A percentile compares a stretch with the other conserved stretches of the same genome.
Conservation (phyloP, 1,284 basidiomycete genomes). For the Sanguinoderma infundibulare region DNA sequence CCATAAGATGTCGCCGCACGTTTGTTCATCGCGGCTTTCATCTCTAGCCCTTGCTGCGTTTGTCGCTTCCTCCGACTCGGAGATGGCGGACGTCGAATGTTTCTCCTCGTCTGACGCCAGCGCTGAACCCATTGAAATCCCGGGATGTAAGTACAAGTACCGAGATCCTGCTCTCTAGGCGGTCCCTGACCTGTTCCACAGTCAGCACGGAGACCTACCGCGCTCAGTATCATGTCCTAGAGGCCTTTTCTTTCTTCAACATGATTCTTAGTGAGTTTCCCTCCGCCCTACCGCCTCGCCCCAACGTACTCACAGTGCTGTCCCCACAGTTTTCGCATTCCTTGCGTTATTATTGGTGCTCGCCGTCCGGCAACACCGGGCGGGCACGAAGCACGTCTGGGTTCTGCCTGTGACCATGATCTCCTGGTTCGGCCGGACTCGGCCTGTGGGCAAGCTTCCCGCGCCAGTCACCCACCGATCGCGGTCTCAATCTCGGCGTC, state of each 20-base stretch:
- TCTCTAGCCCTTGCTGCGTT: slow-evolving; percentile 72
- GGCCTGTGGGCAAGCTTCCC: slow-evolving; percentile 36
- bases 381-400: slow-evolving; percentile 76
- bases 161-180: background rate
- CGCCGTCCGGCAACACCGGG: slow-evolving; percentile 65
- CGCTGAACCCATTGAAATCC: slow-evolving; percentile 56
- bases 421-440: slow-evolving; percentile 61
- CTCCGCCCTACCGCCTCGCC: slow-evolving; percentile 11
- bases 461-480: slow-evolving; percentile 39
- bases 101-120: slow-evolving; percentile 58
- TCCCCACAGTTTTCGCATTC: slow-evolving; percentile 60
- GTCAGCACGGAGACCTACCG: slow-evolving; percentile 76
- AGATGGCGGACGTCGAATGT: slow-evolving; percentile 81
- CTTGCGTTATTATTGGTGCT: slow-evolving; percentile 64
- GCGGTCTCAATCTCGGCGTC: slow-evolving; percentile 34
- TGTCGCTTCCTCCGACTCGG: slow-evolving; percentile 70
- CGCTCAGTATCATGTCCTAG: slow-evolving; percentile 80
- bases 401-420: slow-evolving; percentile 70
- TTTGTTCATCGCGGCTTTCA: background rate
- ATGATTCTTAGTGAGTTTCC: slow-evolving; percentile 61
- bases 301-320: slow-evolving; percentile 26
- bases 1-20: background rate
- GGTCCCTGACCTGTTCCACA: slow-evolving; percentile 27
- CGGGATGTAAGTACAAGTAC: slow-evolving; percentile 56
- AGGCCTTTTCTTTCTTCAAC: slow-evolving; percentile 79